A percentile compares a stretch with the other conserved stretches of the same genome.
These are phyloP conservation scores for Anthostomella pinea DNA, from an alignment of 2,329 filamentous ascomycete species.

Conservation along the genomic window DNA sequence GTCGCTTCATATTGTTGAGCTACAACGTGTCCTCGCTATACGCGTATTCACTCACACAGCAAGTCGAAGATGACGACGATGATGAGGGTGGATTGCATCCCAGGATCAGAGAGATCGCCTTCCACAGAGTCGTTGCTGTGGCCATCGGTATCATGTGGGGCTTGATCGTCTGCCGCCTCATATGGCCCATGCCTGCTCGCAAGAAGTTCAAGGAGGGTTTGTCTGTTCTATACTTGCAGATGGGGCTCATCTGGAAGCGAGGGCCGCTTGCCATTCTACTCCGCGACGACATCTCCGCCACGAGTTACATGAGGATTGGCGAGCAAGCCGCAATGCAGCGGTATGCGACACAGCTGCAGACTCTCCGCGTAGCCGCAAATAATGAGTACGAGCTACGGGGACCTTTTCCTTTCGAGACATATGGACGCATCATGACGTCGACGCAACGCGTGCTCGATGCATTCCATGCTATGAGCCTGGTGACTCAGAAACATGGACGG, in stretches of 20 bases:
- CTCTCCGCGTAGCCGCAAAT: slow-evolving; percentile 67
- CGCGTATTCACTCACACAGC: slow-evolving; percentile 82
- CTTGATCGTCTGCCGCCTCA: slow-evolving; percentile 79
- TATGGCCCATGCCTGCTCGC: slow-evolving; percentile 92
- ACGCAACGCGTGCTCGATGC: slow-evolving; percentile 86
- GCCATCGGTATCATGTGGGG: slow-evolving; percentile 88
- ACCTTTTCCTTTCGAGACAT: slow-evolving; percentile 75
- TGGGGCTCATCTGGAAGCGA: slow-evolving; percentile 94
- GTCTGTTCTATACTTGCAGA: slow-evolving; percentile 86
- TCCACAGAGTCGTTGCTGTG: slow-evolving; percentile 84
- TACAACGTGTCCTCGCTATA: slow-evolving; percentile 96
- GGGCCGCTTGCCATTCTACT: slow-evolving; percentile 78
- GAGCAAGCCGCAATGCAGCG: slow-evolving; percentile 86
- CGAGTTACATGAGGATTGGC: slow-evolving; percentile 77
- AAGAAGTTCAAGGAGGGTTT: slow-evolving; percentile 86
- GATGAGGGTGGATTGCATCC: slow-evolving; percentile 85
- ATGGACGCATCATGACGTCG: slow-evolving; percentile 70
- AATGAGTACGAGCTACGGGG: slow-evolving; percentile 86
- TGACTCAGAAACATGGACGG: slow-evolving; percentile 76
- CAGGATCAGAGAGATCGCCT: slow-evolving; percentile 81
- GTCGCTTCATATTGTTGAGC: slow-evolving; percentile 88
- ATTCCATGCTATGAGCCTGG: slow-evolving; percentile 94
- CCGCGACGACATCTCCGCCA: slow-evolving; percentile 50
- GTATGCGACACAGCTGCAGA: slow-evolving; percentile 72
- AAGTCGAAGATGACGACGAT: slow-evolving; percentile 77